Conservation (phyloP, 176 grass and related monocot species). For the Hsuehochloa calcarea region DNA sequence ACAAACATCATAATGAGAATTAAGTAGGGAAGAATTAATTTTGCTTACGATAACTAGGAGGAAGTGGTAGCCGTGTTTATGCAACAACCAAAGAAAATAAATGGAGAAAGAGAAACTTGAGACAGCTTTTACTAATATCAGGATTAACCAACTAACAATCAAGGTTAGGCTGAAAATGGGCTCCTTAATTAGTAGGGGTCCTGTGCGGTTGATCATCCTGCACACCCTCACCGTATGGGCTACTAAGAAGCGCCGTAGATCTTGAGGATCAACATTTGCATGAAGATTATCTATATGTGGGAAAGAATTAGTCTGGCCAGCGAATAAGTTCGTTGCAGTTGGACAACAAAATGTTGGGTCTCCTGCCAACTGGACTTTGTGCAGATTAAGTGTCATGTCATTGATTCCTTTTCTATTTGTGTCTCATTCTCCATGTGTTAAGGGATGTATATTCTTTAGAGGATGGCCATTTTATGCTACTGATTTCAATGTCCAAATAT, state of each 20-base stretch:
- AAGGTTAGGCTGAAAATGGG: no score
- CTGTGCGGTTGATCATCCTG: no score
- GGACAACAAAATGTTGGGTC: background rate
- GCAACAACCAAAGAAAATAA: no score
- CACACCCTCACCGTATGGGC: no score
- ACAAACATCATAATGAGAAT: no score
- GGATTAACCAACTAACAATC: no score
- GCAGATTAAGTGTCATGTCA: constrained; percentile 16
- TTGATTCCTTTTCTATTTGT: background rate
- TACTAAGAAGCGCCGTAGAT: background rate
- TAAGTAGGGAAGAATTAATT: no score
- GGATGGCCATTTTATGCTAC: background rate
- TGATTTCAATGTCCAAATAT: background rate
- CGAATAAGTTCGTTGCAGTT: background rate
- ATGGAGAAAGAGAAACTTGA: no score
- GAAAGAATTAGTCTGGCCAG: background rate
- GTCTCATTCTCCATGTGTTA: background rate
- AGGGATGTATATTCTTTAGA: background rate
- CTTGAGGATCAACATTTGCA: background rate
- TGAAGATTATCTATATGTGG: background rate
- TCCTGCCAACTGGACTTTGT: background rate
- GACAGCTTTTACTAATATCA: no score
- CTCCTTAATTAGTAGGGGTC: no score
- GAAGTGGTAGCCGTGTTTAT: no score
- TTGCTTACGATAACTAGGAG: no score